Evolutionary conservation across 768 basidiomycete genomes (phyloP).

Genomic region (Basidioascus undulatus): DNA sequence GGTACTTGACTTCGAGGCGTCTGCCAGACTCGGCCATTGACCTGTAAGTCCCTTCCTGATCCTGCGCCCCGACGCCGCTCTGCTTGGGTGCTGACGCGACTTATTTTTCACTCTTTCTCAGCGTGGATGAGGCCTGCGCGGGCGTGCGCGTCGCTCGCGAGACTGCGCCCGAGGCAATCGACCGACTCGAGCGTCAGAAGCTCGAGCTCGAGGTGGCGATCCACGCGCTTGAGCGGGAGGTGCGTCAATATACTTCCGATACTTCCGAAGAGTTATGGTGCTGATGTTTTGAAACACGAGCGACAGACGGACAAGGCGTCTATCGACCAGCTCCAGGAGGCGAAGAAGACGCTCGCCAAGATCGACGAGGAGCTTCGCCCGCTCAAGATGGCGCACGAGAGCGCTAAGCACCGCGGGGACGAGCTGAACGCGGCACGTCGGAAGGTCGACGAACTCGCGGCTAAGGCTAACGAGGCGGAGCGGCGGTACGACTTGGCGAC

Average conservation of each 20-base stretch:
- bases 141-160: slow-evolving; percentile 76
- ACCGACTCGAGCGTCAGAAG: slow-evolving; percentile 65
- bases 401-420: slow-evolving; percentile 49
- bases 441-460: slow-evolving; percentile 77
- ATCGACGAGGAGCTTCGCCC: slow-evolving; percentile 66
- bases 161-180: slow-evolving; percentile 80
- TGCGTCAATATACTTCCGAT: neutral
- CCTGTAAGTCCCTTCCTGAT: slow-evolving; percentile 25
- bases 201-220: slow-evolving; percentile 85
- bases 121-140: slow-evolving; percentile 78
- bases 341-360: slow-evolving; percentile 53
- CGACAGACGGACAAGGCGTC: slow-evolving; percentile 75
- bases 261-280: neutral
- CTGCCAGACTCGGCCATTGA: slow-evolving; percentile 36
- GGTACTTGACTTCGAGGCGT: slow-evolving; percentile 37
- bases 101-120: slow-evolving; percentile 25
- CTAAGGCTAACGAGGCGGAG: slow-evolving; percentile 83
- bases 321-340: slow-evolving; percentile 49
- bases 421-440: slow-evolving; percentile 29
- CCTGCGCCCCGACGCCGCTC: neutral
- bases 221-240: slow-evolving; percentile 45
- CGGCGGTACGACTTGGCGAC: slow-evolving; percentile 36
- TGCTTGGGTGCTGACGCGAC: slow-evolving; percentile 6
- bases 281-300: slow-evolving; percentile 2
- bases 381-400: slow-evolving; percentile 62